A percentile compares a stretch with the other conserved stretches of the same genome.
Evolutionary conservation across 352 stramenopile species (phyloP).

Genomic region (Pythium grandisporangium): DNA sequence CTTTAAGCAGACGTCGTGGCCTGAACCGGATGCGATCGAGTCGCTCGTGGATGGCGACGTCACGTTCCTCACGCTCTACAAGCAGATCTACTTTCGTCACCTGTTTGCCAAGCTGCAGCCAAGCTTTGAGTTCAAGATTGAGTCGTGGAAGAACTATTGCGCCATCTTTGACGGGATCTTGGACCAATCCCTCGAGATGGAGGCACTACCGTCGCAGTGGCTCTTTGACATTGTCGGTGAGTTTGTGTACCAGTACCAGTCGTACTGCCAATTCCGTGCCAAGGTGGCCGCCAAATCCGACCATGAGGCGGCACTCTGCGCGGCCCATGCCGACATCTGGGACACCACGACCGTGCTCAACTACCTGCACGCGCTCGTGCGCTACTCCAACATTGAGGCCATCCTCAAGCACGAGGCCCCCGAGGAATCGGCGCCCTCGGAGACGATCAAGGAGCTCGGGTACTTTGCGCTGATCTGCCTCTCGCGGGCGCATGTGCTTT

Average conservation of each 20-base stretch:
- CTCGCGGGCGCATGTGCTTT: slow-evolving; percentile 93
- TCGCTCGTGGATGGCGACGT: slow-evolving; percentile 80
- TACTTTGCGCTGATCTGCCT: slow-evolving; percentile 96
- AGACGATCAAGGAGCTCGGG: slow-evolving; percentile 86
- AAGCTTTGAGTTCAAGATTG: slow-evolving; percentile 86
- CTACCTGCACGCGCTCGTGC: slow-evolving; percentile 93
- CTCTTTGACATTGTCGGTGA: slow-evolving; percentile 98
- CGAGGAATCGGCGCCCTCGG: slow-evolving; percentile 30
- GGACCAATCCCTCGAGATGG: slow-evolving; percentile 68
- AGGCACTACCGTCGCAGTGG: slow-evolving; percentile 92
- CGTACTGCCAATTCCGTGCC: slow-evolving; percentile 95
- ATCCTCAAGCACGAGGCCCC: slow-evolving; percentile 46
- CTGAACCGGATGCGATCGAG: slow-evolving; percentile 77
- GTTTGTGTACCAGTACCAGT: slow-evolving; percentile 99
- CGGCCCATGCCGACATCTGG: slow-evolving; percentile 90
- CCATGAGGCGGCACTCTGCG: slow-evolving; percentile 39
- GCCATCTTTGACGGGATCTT: slow-evolving; percentile 93
- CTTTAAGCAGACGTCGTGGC: slow-evolving; percentile 94
- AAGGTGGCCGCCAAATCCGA: slow-evolving; percentile 66
- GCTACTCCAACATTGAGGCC: slow-evolving; percentile 87
- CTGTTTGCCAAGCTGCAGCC: slow-evolving; percentile 90
- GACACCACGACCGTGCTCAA: slow-evolving; percentile 92
- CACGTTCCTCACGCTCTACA: slow-evolving; percentile 95
- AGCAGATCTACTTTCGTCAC: slow-evolving; percentile 95
- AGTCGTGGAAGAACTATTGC: slow-evolving; percentile 91